Base-by-base conservation (phyloP, 495 filamentous ascomycete genomes). In the Lasiosphaeria ovina region DNA sequence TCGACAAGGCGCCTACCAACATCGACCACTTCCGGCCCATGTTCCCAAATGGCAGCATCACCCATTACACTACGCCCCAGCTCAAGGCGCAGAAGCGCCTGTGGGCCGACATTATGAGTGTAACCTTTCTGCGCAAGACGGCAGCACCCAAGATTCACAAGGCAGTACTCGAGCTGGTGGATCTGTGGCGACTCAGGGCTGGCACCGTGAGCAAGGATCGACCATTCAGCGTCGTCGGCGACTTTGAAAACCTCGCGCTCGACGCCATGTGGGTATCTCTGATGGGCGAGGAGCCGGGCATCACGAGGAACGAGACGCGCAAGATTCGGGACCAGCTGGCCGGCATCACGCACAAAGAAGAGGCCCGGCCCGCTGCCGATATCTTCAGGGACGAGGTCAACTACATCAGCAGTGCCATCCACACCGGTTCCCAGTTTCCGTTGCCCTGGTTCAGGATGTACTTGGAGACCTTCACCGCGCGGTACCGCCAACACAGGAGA, bases 231-330 rank as follows among this genome's bases (percentile, higher is more conserved):
- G 63, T 68, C 10, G 42, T 34, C 11, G 53, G 62, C 0, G 74
- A 79, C 58, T 65, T 78, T 17, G 54, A 67, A 11, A 61, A 66
- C 47, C 63, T 69, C 12, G 66, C 74, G 0, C 67, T 79, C 2
- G 74, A 79, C 40, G 68, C 66, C 10, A 71, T 78, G 16, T 74
- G 74, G 70, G 63, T 61, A 0, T 61, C 64, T 31, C 51, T 71
- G 0, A 55, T 77, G 12, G 74, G 75, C 9, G 65, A 68, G 16
- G 52, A 65, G 33, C 34, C 60, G 3, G 70, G 67, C 3, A 47
- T 65, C 38, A 61, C 53, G 16, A 54, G 59, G 0, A 53, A 60
- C 17, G 65, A 71, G 51, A 24, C 24, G 24, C 67, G 64, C 9
- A 53, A 61, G 8, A 65, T 62, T 48, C 53, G 71, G n/a, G 49